Base-by-base conservation (phyloP, 768 basidiomycete genomes). In the Panellus pusillus region DNA sequence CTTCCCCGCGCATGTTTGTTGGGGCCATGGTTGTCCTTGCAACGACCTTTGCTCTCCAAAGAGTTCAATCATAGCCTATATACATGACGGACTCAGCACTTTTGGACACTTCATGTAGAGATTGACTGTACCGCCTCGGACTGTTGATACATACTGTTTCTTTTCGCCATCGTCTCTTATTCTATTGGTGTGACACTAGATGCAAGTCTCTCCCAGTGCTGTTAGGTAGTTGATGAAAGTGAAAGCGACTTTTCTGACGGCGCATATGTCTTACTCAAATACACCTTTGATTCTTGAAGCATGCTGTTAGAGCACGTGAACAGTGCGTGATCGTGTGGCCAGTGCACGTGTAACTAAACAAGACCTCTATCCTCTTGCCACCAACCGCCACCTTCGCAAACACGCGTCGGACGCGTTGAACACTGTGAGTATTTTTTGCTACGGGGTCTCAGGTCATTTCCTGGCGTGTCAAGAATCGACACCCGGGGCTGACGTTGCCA, bases 31-130 rank as follows among this genome's bases (percentile, higher is more conserved):
- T 78, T 39, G 71, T 69, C 49, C 59, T 74, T 45, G 73, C 72
- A 47, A 75, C 74, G 50, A 70, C 82, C 68, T 70, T 78, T 55
- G 76, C 81, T 55, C 66, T 83, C 54, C 84, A 74, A 76, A 51
- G 44, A 32, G 50, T 47, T 57, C 28, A 40, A 44, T 47, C 53
- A 36, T 38, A 6, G 24, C 24, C 55, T 44, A 37, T n/a, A n/a
- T n/a, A n/a, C n/a, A n/a, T 47, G 60, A 52, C 58, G 47, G 64
- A 55, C 50, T 49, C 36, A 36, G 62, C 56, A 24, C n/a, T 43
- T 38, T 24, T 47, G 60, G 52, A 59, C 47, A 58, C 61, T 57
- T 57, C 63, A 64, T 58, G 53, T 53, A 69, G 63, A n/a, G n/a
- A 69, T 61, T 61, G 61, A 60, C 57, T 68, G 68, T 69, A 70